Conservation (phyloP, 441 rosid species). For the Pelargonium myrrhifolium region DNA sequence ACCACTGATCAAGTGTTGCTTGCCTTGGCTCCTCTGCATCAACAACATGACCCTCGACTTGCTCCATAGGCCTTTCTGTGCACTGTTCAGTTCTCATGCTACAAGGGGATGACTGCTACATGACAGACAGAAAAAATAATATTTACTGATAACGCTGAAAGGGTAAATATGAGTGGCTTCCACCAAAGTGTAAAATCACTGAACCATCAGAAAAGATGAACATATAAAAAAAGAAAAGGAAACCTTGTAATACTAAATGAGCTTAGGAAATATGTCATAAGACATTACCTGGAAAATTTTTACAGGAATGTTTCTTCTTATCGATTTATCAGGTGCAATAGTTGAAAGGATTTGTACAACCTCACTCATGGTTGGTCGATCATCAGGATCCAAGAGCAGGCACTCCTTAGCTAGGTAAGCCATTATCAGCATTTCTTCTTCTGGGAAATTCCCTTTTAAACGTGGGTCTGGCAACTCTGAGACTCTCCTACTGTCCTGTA, state of each 20-base stretch:
- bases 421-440: constrained; percentile 84
- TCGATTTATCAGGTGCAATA: constrained; percentile 57
- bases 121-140: not conserved
- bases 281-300: constrained; percentile 52
- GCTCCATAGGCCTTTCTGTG: constrained; percentile 17
- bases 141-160: not conserved
- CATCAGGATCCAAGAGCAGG: constrained; percentile 76
- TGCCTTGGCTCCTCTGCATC: constrained; percentile 24
- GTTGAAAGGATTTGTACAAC: constrained; percentile 91
- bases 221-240: too few species aligned
- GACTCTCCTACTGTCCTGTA: constrained; percentile 59
- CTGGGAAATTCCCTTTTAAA: constrained; percentile 54
- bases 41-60: constrained; percentile 19
- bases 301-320: constrained; percentile 54
- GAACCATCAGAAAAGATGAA: too few species aligned
- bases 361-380: constrained; percentile 92
- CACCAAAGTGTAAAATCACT: not conserved
- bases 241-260: too few species aligned
- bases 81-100: constrained; percentile 22
- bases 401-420: constrained; percentile 93
- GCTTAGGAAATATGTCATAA: not conserved
- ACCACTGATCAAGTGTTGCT: constrained; percentile 13
- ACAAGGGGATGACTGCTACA: constrained; percentile 34
- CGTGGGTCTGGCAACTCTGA: constrained; percentile 76
- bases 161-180: not conserved